Evolutionary conservation across 2,329 filamentous ascomycete species (phyloP).

Genomic region (Tolypocladium cylindrosporum): DNA sequence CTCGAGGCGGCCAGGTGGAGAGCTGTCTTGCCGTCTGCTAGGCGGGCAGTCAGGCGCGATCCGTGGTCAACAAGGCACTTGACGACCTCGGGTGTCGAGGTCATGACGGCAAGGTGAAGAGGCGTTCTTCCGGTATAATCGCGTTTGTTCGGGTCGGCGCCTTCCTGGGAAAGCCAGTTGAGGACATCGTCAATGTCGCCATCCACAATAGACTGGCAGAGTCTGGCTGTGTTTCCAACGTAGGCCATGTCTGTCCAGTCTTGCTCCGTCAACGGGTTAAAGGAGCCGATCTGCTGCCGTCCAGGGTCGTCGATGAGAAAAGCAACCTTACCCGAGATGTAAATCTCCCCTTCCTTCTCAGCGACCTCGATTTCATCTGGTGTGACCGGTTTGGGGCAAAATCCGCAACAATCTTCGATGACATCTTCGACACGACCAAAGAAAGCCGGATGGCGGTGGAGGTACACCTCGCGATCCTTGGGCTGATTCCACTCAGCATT

Average conservation of each 20-base stretch:
- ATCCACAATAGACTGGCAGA: constrained; percentile 76
- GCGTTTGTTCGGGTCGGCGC: constrained; percentile 58
- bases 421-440: constrained; percentile 69
- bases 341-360: constrained; percentile 63
- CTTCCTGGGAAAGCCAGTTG: constrained; percentile 60
- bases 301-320: constrained; percentile 79
- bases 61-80: constrained; percentile 61
- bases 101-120: constrained; percentile 64
- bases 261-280: constrained; percentile 70
- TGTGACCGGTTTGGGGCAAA: constrained; percentile 59
- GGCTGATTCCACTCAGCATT: constrained; percentile 81
- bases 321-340: constrained; percentile 61
- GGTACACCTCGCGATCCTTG: constrained; percentile 62
- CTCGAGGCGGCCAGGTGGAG: constrained; percentile 71
- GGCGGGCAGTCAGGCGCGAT: constrained; percentile 60
- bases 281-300: constrained; percentile 59
- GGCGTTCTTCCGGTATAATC: constrained; percentile 74
- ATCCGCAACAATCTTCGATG: constrained; percentile 72
- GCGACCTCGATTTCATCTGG: constrained; percentile 62
- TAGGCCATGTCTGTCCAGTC: constrained; percentile 93
- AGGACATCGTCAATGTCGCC: constrained; percentile 59
- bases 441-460: constrained; percentile 80
- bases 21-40: constrained; percentile 72
- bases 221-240: constrained; percentile 63
- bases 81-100: constrained; percentile 60